These are phyloP conservation scores for Kingdonia uniflora DNA, from an alignment of 164 flowering plant species.

Conservation along the genomic window DNA sequence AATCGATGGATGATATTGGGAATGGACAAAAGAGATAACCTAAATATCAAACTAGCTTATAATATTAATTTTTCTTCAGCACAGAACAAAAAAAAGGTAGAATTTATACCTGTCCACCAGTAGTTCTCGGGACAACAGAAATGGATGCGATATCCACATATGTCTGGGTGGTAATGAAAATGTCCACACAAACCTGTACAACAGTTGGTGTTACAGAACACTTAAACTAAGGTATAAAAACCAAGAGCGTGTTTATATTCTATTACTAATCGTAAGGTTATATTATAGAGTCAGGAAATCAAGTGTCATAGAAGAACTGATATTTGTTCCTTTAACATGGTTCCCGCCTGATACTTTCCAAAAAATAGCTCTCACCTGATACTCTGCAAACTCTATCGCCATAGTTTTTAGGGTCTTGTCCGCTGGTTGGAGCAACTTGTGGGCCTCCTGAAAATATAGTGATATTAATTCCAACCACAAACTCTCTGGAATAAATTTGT, in stretches of 20 bases:
- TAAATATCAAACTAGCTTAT: too few relatives aligned
- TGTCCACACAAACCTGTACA: constrained; percentile 85
- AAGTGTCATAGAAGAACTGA: too few relatives aligned
- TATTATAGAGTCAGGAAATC: too few relatives aligned
- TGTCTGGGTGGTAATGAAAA: constrained; percentile 75
- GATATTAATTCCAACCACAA: neutral
- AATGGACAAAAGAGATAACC: too few relatives aligned
- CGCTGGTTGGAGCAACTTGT: constrained; percentile 86
- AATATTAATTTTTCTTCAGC: neutral
- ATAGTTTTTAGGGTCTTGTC: constrained; percentile 83
- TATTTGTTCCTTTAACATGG: neutral
- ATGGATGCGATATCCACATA: constrained; percentile 92
- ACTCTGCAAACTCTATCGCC: constrained; percentile 97
- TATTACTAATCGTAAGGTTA: too few relatives aligned
- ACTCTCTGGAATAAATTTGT: neutral
- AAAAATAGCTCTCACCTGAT: constrained; percentile 47
- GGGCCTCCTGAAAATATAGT: constrained; percentile 52
- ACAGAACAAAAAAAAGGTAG: constrained; percentile 3
- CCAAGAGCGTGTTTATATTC: too few relatives aligned
- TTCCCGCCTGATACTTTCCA: constrained; percentile 53
- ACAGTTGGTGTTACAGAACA: neutral
- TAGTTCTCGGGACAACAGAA: constrained; percentile 86
- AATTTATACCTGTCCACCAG: constrained; percentile 97
- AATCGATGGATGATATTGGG: too few relatives aligned
- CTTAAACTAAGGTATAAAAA: neutral